Percentiles rank a stretch among this genome's conserved stretches.
Evolutionary conservation across 1,284 basidiomycete genomes (phyloP).

Genomic region (Lentinula novae-zelandiae): DNA sequence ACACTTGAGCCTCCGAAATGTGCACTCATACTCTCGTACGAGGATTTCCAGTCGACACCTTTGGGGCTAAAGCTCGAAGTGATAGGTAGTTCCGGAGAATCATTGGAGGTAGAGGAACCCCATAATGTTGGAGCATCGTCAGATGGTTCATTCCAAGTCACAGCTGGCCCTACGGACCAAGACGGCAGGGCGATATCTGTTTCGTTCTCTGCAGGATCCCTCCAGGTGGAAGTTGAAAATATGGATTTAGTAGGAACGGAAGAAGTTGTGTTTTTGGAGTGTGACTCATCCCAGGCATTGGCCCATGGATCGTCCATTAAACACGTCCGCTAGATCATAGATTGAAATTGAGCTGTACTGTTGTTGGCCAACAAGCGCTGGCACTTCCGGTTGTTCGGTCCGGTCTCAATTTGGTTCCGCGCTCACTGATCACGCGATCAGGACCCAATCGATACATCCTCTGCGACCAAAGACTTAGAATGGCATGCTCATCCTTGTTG

Average conservation of each 20-base stretch:
- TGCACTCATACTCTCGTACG: constrained; percentile 29
- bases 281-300: constrained; percentile 56
- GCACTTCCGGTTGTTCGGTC: not conserved
- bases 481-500: no score
- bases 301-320: constrained; percentile 67
- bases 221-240: constrained; percentile 22
- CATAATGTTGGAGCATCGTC: constrained; percentile 32
- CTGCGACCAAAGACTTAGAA: no score
- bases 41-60: constrained; percentile 19
- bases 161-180: constrained; percentile 44
- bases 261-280: constrained; percentile 21
- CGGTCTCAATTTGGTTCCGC: not conserved
- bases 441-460: no score
- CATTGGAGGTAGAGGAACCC: constrained; percentile 15
- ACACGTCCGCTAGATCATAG: not conserved
- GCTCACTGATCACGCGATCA: no score
- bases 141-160: constrained; percentile 46
- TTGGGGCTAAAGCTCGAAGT: not conserved
- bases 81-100: not conserved
- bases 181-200: constrained; percentile 49
- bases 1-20: constrained; percentile 3
- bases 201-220: constrained; percentile 32
- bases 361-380: not conserved
- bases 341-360: not conserved
- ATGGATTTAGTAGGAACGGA: constrained; percentile 21